Base-by-base conservation (phyloP, 2,329 filamentous ascomycete genomes). In the Aspergillus luchuensis region DNA sequence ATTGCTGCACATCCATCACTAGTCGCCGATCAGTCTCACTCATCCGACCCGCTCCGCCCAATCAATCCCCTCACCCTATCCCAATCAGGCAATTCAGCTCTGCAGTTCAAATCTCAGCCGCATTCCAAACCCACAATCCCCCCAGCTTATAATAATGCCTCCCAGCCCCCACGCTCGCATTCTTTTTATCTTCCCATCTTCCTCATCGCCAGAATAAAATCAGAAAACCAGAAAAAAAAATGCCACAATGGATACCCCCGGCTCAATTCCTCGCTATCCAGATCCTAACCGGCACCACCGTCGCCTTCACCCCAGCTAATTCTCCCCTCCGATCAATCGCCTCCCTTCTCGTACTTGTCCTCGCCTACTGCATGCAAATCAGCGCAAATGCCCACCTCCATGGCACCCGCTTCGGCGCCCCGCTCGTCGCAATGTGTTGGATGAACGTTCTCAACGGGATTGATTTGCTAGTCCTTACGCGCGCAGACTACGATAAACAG, bases 401-500 rank as follows among this genome's bases (percentile, higher is more conserved):
- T 0, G 63, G 57, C 5, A 64, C 62, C 0, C 47, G 62, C 8
- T 21, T 59, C 3, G 57, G 56, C 2, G 67, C 63, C 1, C 67
- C 67, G 0, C 4, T 68, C 2, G 64, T 57, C 1, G 65, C 66
- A 0, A 68, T 64, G 56, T 66, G 66, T 39, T 68, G 66, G 67
- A 62, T 68, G 28, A 67, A 65, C 8, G 67, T 68, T 8, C 43
- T 69, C 13, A 69, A 68, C 41, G 65, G 60, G 10, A 51, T 68
- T 15, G 67, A 69, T 19, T 23, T 69, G 45, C 39, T 69, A 0
- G 45, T 68, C 2, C 39, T 65, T 8, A 67, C 58, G 17, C 67
- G 65, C 2, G 63, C 64, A 8, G 63, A 60, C 4, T 63, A 64
- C 23, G 58, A 57, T 3, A 59, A 54, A 4, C 66, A 67, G 41